Base-by-base conservation (phyloP, 78 protist species). In the slime mould (Dictyostelium discoideum) region DNA sequence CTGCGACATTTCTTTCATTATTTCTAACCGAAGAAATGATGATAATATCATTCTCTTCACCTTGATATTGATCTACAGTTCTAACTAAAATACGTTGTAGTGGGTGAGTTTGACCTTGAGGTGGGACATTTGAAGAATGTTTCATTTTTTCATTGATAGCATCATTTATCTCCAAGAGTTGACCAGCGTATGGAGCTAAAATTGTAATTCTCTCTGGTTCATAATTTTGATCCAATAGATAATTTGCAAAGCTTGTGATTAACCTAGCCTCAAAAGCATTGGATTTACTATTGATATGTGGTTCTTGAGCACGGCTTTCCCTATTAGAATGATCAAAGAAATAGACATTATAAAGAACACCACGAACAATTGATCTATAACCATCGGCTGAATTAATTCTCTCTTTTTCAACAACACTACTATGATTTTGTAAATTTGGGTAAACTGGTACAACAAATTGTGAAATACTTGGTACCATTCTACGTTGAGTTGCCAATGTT, bases 11-110 rank as follows among this genome's bases (percentile, higher is more conserved):
- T 14, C 98, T 83, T 14, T 22, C 5, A 57, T 84, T 44, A 2
- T 99, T 98, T 72, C 99, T 97, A 32, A 99, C 99, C 26, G 98
- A 97, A 32, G 99, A 98, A 3, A 99, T 94, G 32, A 99, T 98
- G n/a, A 96, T 39, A 26, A 60, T 98, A 95, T 99, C 99, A 76
- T 97, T 97, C 92, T 99, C 99, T 85, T 97, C 99, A 14, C 99
- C 99, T 81, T 99, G 99, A 93, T 79, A 96, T 39, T 87, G 86
- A 90, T 99, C 99, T 8, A 98, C 99, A 2, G 99, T 98, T 0
- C 99, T 42, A 29, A 98, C 87, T 54, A 50, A 96, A 97, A 16
- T 48, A 10, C 8, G 96, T 92, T 20, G 94, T 1, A 63, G 97
- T 60, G 69, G 97, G 39, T 37, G 37, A 32, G 37, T 95, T 32